Percentiles rank a stretch among this genome's conserved stretches.
These are phyloP conservation scores for Boletus reticuloceps DNA, from an alignment of 768 basidiomycete genomes.

Conservation along the genomic window DNA sequence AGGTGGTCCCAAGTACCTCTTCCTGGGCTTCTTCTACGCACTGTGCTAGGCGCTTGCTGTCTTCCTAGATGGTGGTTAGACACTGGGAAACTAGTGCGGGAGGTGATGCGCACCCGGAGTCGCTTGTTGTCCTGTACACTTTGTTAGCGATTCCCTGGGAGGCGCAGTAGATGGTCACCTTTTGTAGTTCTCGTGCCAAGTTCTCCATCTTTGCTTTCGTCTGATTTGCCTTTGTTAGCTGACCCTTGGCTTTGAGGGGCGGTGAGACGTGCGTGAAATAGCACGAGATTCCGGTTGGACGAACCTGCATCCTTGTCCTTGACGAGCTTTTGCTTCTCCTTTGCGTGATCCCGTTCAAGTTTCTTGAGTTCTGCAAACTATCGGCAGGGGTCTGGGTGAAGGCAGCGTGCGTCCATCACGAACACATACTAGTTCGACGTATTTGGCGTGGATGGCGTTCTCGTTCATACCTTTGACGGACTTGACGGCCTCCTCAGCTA, in stretches of 20 bases:
- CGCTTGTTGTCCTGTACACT: slow-evolving; percentile 78
- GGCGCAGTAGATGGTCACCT: slow-evolving; percentile 43
- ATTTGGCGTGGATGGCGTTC: slow-evolving; percentile 80
- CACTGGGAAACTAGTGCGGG: slow-evolving; percentile 6
- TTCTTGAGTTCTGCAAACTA: slow-evolving; percentile 89
- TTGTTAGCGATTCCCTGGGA: slow-evolving; percentile 16
- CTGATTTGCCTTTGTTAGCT: slow-evolving; percentile 84
- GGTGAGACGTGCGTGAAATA: slow-evolving; percentile 15
- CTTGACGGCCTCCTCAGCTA: slow-evolving; percentile 87
- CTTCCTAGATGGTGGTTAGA: slow-evolving; percentile 55
- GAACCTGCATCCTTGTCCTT: slow-evolving; percentile 90
- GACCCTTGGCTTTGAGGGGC: slow-evolving; percentile 62
- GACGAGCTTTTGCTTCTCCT: slow-evolving; percentile 86
- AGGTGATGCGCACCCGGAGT: slow-evolving; percentile 59
- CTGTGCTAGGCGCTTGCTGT: slow-evolving; percentile 74
- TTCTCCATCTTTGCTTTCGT: slow-evolving; percentile 90
- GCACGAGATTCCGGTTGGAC: slow-evolving; percentile 15
- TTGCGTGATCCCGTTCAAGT: slow-evolving; percentile 83
- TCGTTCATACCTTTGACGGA: slow-evolving; percentile 81
- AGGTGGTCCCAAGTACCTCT: slow-evolving; percentile 48
- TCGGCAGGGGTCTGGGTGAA: slow-evolving; percentile 22
- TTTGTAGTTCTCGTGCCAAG: slow-evolving; percentile 84
- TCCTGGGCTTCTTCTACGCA: slow-evolving; percentile 86
- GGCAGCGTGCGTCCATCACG: slow-evolving; percentile 15
- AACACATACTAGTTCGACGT: slow-evolving; percentile 76